Base-by-base conservation (phyloP, 108 stramenopile genomes). In the Skeletonema marinoi region DNA sequence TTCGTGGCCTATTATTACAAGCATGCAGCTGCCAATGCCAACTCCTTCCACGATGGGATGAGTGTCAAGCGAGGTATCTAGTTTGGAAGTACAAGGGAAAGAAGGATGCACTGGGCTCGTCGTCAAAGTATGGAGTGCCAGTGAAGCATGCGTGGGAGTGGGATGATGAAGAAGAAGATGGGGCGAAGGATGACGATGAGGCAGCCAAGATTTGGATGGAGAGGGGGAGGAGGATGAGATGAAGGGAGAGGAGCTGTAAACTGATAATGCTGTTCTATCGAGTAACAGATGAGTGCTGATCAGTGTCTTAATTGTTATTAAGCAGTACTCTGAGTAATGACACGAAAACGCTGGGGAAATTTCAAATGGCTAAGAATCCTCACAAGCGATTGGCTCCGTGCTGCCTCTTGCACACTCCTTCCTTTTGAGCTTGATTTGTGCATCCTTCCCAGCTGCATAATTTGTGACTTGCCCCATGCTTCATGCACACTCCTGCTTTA, bases 1-100 rank as follows among this genome's bases (percentile, higher is more conserved):
- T n/a, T n/a, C n/a, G n/a, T 95, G 70, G 89, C 88, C 6, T 95
- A 91, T 62, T 93, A 95, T 86, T n/a, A n/a, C n/a, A 92, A 93
- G 66, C 83, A 88, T 51, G 92, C 84, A 9, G 73, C 88, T 60
- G 89, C 92, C n/a, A n/a, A n/a, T n/a, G n/a, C n/a, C 9, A 89
- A 89, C 62, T 86, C 88, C 5, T 73, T 92, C 48, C 70, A 84
- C 21, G 94, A 95, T 66, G 94, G 94, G 92, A 95, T 71, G 44
- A 78, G n/a, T 78, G 80, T 42, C 88, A 89, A 68, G 92, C 94
- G 54, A 88, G 90, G 5, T 95, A 89, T 38, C 67, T 92, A 33
- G 91, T 88, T 1, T 95, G 82, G 78, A 95, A 93, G 73, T 95
- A 95, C 77, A 87, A 87, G 46, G 82, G 83, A 61, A 92, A 91